Percentiles rank a stretch among this genome's conserved stretches.
phyloP scores from a whole-genome alignment of 768 basidiomycete species.

The Boletus vermiculosoides region DNA sequence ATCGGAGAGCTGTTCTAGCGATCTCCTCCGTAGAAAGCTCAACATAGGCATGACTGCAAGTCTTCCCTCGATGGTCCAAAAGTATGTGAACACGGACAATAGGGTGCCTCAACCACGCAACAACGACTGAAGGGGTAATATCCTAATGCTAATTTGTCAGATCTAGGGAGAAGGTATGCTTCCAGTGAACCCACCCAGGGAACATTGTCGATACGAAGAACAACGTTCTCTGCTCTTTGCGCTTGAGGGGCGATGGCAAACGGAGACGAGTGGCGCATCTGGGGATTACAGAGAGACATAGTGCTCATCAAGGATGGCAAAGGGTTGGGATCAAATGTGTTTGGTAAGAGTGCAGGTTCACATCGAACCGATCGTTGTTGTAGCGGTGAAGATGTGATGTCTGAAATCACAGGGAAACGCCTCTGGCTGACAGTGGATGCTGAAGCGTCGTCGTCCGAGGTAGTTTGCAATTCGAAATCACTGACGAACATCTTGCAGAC shows the following conservation, averaged over 20 bases:
- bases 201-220: conserved; percentile 83
- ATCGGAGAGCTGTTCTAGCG: conserved; percentile 66
- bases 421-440: conserved; percentile 15
- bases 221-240: conserved; percentile 44
- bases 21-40: conserved; percentile 63
- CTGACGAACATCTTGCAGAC: conserved; percentile 70
- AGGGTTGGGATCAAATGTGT: conserved; percentile 23
- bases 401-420: conserved; percentile 8
- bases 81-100: conserved; percentile 67
- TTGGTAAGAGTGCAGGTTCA: conserved; percentile 30
- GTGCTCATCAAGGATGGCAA: conserved; percentile 35
- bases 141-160: conserved; percentile 47
- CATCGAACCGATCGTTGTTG: conserved; percentile 26
- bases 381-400: conserved; percentile 21
- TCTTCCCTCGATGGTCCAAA: conserved; percentile 80
- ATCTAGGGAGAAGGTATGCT: not conserved
- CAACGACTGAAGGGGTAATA: conserved; percentile 75
- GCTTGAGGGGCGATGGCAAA: conserved; percentile 11
- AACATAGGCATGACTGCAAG: conserved; percentile 79
- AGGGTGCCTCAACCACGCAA: conserved; percentile 67
- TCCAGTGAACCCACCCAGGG: conserved; percentile 64
- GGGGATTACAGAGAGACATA: conserved; percentile 31
- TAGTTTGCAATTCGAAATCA: conserved; percentile 57
- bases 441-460: conserved; percentile 27
- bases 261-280: conserved; percentile 12